phyloP scores from a whole-genome alignment of 2,329 filamentous ascomycete genomes.

The Sporothrix inflata region DNA sequence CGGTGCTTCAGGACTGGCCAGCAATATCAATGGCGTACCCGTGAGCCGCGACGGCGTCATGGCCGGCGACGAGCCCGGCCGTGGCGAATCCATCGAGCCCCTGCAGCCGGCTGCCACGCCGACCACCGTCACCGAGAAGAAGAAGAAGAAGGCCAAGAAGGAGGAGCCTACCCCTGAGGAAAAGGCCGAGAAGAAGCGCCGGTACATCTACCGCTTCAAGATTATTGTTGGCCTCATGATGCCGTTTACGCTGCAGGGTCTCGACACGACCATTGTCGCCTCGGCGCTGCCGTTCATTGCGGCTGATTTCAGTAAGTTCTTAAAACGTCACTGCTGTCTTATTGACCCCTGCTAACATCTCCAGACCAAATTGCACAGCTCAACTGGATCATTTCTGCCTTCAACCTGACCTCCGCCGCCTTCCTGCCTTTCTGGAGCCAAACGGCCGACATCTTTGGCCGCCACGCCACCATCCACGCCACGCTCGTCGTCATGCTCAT shows the following conservation, averaged over 20 bases:
- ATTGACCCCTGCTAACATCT: background rate
- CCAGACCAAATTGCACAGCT: slow-evolving; percentile 59
- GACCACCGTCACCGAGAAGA: background rate
- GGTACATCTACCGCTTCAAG: slow-evolving; percentile 57
- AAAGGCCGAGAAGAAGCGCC: slow-evolving; percentile 42
- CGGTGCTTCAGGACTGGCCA: background rate
- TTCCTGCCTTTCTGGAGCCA: slow-evolving; percentile 70
- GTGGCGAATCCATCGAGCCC: slow-evolving; percentile 8
- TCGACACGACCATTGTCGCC: slow-evolving; percentile 67
- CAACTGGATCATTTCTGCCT: slow-evolving; percentile 71
- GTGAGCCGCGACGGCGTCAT: background rate
- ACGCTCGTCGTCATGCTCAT: slow-evolving; percentile 61
- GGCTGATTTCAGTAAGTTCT: slow-evolving; percentile 61
- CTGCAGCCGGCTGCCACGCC: background rate
- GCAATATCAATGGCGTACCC: background rate
- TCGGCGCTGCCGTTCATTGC: slow-evolving; percentile 66
- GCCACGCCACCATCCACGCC: slow-evolving; percentile 60
- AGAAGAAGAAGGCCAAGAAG: slow-evolving; percentile 16
- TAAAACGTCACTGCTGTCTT: slow-evolving; percentile 37
- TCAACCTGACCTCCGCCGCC: slow-evolving; percentile 67
- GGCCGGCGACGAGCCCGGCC: background rate
- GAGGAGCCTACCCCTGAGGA: slow-evolving; percentile 33
- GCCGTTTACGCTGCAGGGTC: slow-evolving; percentile 63
- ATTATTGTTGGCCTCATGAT: slow-evolving; percentile 61
- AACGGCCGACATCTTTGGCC: slow-evolving; percentile 66